Evolutionary conservation across 768 basidiomycete genomes (phyloP), one percentile per base, ranked within the genome.

Genomic region (Suillus lakei): DNA sequence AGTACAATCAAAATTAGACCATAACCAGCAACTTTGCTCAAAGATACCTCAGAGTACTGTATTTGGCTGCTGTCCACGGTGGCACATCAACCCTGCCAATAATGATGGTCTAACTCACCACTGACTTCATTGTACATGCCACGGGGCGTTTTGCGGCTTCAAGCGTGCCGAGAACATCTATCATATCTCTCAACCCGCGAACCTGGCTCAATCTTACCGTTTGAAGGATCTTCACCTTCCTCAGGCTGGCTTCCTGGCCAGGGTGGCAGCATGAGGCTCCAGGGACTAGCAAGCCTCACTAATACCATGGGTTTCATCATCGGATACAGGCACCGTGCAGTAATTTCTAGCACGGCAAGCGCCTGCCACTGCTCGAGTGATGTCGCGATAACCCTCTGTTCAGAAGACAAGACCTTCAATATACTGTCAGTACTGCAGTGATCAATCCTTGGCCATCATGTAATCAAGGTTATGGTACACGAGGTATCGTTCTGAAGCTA

Each of bases 261-360:
- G 58, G 58, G 58, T 59, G 58, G 32, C 28, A 41, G 28, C 58
- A 59, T 21, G 58, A 59, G 58, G 39, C 39, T 18, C 28, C 51
- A 53, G 51, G 51, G 28, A 10, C 56, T 18, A 58, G 2, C n/a
- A 36, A 36, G 34, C n/a, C 53, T 55, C 23, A 26, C 1, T 28
- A 28, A 59, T 41, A 21, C 41, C 58, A 21, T 59, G 12, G 8
- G 21, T 59, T 18, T 59, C 39, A 5, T 59, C 38, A 59, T 58
- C 38, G 23, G 16, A 58, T 23, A 23, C 38, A 13, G 38, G 34
- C 7, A 10, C 13, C 18, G 9, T 59, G 26, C 39, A 39, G 38
- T 36, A 36, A 16, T 39, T 36, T 26, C 36, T 58, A 5, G 5
- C 23, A 18, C 38, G 28, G 15, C 7, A 56, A 34, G 6, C n/a